These are phyloP conservation scores for Hypericum androsaemum DNA, from an alignment of 345 rosid species.

Conservation along the genomic window DNA sequence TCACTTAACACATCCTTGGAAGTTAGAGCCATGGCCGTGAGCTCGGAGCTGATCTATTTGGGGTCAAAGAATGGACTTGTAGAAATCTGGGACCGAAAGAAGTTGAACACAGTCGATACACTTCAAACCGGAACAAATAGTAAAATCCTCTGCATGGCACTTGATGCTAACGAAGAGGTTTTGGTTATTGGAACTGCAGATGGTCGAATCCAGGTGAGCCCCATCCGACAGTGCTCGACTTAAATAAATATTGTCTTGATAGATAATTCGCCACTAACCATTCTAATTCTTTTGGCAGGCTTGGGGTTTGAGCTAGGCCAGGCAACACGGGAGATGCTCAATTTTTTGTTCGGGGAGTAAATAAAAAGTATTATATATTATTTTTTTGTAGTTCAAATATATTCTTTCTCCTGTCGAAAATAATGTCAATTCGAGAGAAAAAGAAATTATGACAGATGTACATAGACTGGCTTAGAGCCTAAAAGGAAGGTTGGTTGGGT, in stretches of 20 bases:
- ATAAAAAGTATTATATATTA: no score
- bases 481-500: no score
- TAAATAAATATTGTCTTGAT: background rate
- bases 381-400: no score
- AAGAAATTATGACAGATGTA: no score
- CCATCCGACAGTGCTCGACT: background rate
- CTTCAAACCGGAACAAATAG: slow-evolving; percentile 33
- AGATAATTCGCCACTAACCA: background rate
- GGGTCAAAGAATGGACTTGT: slow-evolving; percentile 53
- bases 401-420: no score
- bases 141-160: slow-evolving; percentile 39
- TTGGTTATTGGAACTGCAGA: slow-evolving; percentile 54
- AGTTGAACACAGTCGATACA: slow-evolving; percentile 33
- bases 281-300: no score
- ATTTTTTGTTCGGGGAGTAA: no score
- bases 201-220: slow-evolving; percentile 48
- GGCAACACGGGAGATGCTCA: no score
- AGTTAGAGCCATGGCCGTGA: slow-evolving; percentile 38
- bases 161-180: slow-evolving; percentile 43
- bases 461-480: no score
- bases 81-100: slow-evolving; percentile 59
- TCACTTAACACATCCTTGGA: slow-evolving; percentile 32
- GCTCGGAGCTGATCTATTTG: slow-evolving; percentile 49
- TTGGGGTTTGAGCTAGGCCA: no score
- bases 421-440: no score